Evolutionary conservation across 768 basidiomycete genomes (phyloP), one percentile per base, ranked within the genome.

Genomic region (Hypsizygus marmoreus): DNA sequence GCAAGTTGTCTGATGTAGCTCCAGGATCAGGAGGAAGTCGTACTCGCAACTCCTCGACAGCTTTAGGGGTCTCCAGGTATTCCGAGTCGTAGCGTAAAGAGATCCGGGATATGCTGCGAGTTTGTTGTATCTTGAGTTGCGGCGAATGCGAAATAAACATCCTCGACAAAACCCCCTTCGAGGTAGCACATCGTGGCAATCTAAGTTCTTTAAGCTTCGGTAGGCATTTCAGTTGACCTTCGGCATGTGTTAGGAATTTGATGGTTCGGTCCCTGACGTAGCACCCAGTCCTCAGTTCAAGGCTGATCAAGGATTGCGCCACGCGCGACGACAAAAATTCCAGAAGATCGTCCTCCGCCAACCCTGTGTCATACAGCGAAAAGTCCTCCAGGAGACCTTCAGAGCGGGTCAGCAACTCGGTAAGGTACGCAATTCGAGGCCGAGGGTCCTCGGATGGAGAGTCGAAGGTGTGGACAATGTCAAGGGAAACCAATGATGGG

Each of bases 401-500:
- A 2, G 50, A 51, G 11, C 51, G 47, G 7, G 28, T 24, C 9
- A 53, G 43, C 19, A 53, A 36, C 6, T 37, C 40, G 16, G 34
- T 29, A 23, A 50, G 40, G 14, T 45, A 45, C 7, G 16, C n/a
- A n/a, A n/a, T n/a, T n/a, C n/a, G n/a, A n/a, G n/a, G n/a, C n/a
- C n/a, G n/a, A n/a, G n/a, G n/a, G n/a, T n/a, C 26, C 33, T 23
- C 12, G 17, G 16, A 14, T 17, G 8, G 4, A 9, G 32, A 4
- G 22, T 20, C 6, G 11, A 16, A 16, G 22, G 23, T 6, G 26
- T 12, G 36, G 22, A 41, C 5, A 12, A 49, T 28, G 12, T 45
- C 17, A 1, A 49, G 35, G 6, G 47, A 40, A 2, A 7, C n/a
- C 3, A 52, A 34, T 6, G n/a, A 31, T 1, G 34, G 51, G 14